A percentile compares a stretch with the other conserved stretches of the same genome.
Conservation (phyloP, 2,329 filamentous ascomycete genomes). For the Fusarium sp. region DNA sequence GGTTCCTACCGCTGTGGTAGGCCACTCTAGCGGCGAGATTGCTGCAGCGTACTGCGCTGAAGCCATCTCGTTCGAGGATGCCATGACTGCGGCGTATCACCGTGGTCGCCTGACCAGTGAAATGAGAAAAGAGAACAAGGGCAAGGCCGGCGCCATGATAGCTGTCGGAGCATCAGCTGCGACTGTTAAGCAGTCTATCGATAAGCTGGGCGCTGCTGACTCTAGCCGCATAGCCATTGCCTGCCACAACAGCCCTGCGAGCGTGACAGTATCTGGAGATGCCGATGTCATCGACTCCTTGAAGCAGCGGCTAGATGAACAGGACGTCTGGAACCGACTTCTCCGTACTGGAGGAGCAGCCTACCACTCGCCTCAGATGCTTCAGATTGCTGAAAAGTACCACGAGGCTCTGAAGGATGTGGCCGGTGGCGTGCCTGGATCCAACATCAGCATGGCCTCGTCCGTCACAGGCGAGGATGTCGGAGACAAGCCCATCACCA, state of each 20-base stretch:
- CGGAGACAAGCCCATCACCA: not conserved
- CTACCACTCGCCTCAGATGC: constrained; percentile 20
- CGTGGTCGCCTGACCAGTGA: constrained; percentile 18
- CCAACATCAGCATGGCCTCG: constrained; percentile 2
- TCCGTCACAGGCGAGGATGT: not conserved
- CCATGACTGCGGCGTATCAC: constrained; percentile 51
- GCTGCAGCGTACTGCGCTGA: constrained; percentile 54
- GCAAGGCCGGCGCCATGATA: constrained; percentile 4
- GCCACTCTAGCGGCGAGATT: constrained; percentile 58
- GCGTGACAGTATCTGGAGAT: constrained; percentile 12
- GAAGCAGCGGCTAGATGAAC: not conserved
- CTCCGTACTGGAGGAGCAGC: constrained; percentile 15
- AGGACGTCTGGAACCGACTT: constrained; percentile 7
- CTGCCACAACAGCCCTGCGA: constrained; percentile 1
- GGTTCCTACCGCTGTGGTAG: constrained; percentile 50
- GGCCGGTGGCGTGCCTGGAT: not conserved
- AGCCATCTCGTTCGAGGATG: constrained; percentile 45
- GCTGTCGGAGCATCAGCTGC: constrained; percentile 4
- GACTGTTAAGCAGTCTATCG: constrained; percentile 3
- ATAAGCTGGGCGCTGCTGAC: not conserved
- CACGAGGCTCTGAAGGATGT: not conserved
- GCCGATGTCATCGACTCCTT: not conserved
- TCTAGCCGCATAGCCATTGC: constrained; percentile 1
- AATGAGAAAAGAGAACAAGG: not conserved
- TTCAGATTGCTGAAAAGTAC: constrained; percentile 1